Conservation (phyloP, 1,139 yeast genomes). For the Hanseniaspora gamundiae region DNA sequence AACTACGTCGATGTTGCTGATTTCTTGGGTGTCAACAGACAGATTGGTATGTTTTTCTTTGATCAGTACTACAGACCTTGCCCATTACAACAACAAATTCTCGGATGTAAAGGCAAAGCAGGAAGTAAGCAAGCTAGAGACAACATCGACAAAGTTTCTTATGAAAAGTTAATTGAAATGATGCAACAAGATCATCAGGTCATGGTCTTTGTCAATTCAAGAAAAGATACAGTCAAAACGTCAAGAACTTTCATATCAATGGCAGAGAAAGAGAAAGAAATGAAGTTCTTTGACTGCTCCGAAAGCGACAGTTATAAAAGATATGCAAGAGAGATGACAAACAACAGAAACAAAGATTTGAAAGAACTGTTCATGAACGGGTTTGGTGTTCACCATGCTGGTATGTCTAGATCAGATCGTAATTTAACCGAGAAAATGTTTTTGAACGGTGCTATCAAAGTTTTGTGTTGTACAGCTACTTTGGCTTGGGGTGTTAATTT, state of each 20-base stretch:
- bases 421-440: constrained; percentile 84
- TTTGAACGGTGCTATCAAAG: constrained; percentile 73
- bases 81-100: constrained; percentile 75
- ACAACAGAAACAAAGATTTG: constrained; percentile 67
- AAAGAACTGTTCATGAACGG: constrained; percentile 73
- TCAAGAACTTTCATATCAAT: constrained; percentile 59
- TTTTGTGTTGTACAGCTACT: constrained; percentile 91
- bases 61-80: constrained; percentile 92
- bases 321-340: constrained; percentile 56
- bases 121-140: constrained; percentile 63
- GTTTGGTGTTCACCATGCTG: constrained; percentile 95
- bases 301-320: constrained; percentile 34
- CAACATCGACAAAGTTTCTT: constrained; percentile 64
- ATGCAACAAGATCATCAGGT: constrained; percentile 70
- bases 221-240: constrained; percentile 84
- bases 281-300: constrained; percentile 48
- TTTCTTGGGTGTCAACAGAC: constrained; percentile 80
- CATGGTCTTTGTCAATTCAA: constrained; percentile 92
- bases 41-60: constrained; percentile 85
- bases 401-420: constrained; percentile 86
- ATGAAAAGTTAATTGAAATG: constrained; percentile 62
- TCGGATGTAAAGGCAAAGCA: constrained; percentile 83
- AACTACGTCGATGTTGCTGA: constrained; percentile 92
- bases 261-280: constrained; percentile 52
- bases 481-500: constrained; percentile 99